Evolutionary conservation across 2,329 filamentous ascomycete species (phyloP).

Genomic region (Onygenales sp.): DNA sequence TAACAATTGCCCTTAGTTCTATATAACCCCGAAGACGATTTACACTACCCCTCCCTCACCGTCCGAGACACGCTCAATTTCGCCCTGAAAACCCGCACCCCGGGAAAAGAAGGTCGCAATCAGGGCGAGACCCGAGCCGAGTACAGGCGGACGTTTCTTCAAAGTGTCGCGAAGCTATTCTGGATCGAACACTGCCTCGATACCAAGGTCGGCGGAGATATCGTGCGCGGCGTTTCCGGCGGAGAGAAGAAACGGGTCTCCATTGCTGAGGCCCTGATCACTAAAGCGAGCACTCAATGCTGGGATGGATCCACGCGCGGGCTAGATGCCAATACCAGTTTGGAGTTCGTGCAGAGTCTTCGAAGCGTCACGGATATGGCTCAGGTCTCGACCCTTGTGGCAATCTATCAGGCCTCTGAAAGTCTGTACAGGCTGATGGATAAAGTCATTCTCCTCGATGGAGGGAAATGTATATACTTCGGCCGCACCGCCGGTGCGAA

Average conservation of each 20-base stretch:
- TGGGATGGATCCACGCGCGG: slow-evolving; percentile 72
- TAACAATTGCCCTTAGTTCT: slow-evolving; percentile 34
- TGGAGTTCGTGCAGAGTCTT: slow-evolving; percentile 63
- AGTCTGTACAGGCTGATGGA: slow-evolving; percentile 50
- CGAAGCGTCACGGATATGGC: slow-evolving; percentile 56
- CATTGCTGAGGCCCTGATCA: slow-evolving; percentile 68
- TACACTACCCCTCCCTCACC: slow-evolving; percentile 69
- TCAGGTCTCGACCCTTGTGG: slow-evolving; percentile 53
- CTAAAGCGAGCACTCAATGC: slow-evolving; percentile 54
- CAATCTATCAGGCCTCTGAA: slow-evolving; percentile 60
- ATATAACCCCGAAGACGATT: slow-evolving; percentile 70
- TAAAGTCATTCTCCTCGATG: slow-evolving; percentile 58
- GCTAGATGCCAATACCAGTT: slow-evolving; percentile 62
- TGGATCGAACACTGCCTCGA: slow-evolving; percentile 62
- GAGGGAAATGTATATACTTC: slow-evolving; percentile 63
- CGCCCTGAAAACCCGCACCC: slow-evolving; percentile 59
- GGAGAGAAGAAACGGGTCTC: slow-evolving; percentile 71
- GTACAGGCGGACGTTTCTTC: slow-evolving; percentile 53
- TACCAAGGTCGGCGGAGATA: slow-evolving; percentile 67
- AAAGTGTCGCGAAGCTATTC: slow-evolving; percentile 61
- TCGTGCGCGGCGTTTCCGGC: slow-evolving; percentile 61
- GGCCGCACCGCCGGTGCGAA: slow-evolving; percentile 55
- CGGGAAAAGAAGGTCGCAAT: slow-evolving; percentile 50
- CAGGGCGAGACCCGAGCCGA: slow-evolving; percentile 53
- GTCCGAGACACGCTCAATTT: slow-evolving; percentile 67